phyloP scores from a whole-genome alignment of 345 rosid genomes.

The Rhodamnia rubescens region DNA sequence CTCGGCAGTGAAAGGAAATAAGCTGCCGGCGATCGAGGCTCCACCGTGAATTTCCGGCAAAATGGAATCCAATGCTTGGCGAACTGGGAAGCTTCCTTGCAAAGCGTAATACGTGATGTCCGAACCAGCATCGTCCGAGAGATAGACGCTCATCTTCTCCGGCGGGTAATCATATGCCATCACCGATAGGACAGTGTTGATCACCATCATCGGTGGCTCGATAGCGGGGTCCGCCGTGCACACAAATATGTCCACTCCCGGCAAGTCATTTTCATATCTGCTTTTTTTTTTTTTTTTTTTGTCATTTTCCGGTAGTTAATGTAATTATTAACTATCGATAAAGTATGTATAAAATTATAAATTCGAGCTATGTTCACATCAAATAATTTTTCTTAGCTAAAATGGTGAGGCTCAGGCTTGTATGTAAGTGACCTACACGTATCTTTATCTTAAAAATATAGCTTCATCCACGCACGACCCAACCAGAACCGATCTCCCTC shows the following conservation, averaged over 20 bases:
- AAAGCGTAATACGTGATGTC: slow-evolving; percentile 36
- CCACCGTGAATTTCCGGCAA: slow-evolving; percentile 27
- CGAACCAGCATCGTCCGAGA: slow-evolving; percentile 47
- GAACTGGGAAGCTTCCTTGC: slow-evolving; percentile 35
- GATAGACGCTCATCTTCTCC: slow-evolving; percentile 30
- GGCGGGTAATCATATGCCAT: slow-evolving; percentile 37
- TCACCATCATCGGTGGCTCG: slow-evolving; percentile 44
- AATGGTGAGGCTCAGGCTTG: too few species aligned
- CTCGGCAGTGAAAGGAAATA: slow-evolving; percentile 10
- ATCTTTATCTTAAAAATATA: too few species aligned
- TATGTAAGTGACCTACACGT: too few species aligned
- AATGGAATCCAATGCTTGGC: slow-evolving; percentile 40
- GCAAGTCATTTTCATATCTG: slow-evolving; percentile 26
- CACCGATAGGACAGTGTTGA: slow-evolving; percentile 36
- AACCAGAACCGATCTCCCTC: too few species aligned
- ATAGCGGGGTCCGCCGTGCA: slow-evolving; percentile 42
- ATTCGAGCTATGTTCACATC: too few species aligned
- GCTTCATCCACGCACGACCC: too few species aligned
- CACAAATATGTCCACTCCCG: slow-evolving; percentile 35
- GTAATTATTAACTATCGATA: neutral
- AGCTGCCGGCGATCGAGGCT: slow-evolving; percentile 35
- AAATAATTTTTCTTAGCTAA: too few species aligned
- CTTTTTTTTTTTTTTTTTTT: neutral
- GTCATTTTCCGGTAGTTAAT: neutral
- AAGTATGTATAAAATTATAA: too few species aligned